phyloP scores from a whole-genome alignment of 495 filamentous ascomycete genomes.

The Lasiosphaeriaceae sp. region DNA sequence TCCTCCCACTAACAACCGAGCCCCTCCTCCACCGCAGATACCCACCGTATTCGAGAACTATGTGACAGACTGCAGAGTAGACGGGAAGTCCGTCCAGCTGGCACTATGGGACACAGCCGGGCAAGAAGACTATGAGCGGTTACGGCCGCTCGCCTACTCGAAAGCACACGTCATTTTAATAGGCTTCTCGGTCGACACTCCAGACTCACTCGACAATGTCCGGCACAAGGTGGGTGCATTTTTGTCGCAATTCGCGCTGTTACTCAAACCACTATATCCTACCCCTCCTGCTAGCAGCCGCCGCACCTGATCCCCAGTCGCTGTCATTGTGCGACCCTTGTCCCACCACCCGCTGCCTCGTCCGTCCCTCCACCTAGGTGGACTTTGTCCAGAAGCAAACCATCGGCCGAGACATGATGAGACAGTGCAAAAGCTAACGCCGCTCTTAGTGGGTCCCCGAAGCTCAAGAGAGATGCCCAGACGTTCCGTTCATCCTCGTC shows the following conservation, averaged over 20 bases:
- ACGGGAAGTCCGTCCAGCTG: slow-evolving; percentile 96
- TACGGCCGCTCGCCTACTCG: slow-evolving; percentile 93
- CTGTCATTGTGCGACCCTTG: slow-evolving; percentile 2
- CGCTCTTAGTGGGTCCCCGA: slow-evolving; percentile 83
- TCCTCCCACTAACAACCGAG: background rate
- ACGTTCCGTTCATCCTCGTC: slow-evolving; percentile 92
- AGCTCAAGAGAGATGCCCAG: slow-evolving; percentile 89
- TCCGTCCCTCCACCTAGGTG: background rate
- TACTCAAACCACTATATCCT: background rate
- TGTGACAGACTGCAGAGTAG: slow-evolving; percentile 96
- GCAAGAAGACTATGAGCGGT: slow-evolving; percentile 95
- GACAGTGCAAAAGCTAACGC: background rate
- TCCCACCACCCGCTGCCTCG: slow-evolving; percentile 4
- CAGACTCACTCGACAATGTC: slow-evolving; percentile 96
- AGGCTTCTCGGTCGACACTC: slow-evolving; percentile 91
- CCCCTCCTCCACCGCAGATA: slow-evolving; percentile 54
- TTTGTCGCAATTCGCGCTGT: background rate
- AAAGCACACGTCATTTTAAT: slow-evolving; percentile 98
- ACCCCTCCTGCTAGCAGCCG: background rate
- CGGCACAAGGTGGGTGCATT: slow-evolving; percentile 77
- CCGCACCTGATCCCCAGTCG: background rate
- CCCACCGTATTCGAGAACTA: slow-evolving; percentile 99
- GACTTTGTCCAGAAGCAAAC: background rate
- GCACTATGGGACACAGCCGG: slow-evolving; percentile 99
- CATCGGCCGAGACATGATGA: background rate